Evolutionary conservation across 257 asterid species (phyloP).

Genomic region (Solanum arcanum): DNA sequence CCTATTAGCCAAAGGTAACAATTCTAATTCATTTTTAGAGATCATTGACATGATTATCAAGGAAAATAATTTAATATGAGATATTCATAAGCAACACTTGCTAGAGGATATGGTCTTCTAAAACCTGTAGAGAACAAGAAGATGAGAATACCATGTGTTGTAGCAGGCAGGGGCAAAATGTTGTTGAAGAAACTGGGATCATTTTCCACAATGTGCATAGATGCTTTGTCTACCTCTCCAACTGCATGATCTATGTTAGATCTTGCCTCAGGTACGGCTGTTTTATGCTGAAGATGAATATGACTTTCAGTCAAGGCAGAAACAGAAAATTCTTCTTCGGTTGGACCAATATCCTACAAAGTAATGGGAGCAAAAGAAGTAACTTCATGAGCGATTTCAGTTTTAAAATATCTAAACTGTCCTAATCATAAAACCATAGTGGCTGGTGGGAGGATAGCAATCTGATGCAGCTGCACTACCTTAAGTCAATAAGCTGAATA

Average conservation of each 20-base stretch:
- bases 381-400: background rate
- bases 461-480: background rate
- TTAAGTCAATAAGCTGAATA: background rate
- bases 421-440: background rate
- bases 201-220: slow-evolving; percentile 20
- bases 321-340: slow-evolving; percentile 24
- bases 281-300: slow-evolving; percentile 28
- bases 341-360: slow-evolving; percentile 42
- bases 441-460: background rate
- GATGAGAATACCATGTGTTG: slow-evolving; percentile 45
- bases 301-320: slow-evolving; percentile 31
- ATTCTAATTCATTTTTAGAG: background rate
- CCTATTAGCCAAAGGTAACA: background rate
- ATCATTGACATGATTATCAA: background rate
- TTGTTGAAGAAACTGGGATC: slow-evolving; percentile 27
- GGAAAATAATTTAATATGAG: background rate
- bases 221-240: slow-evolving; percentile 25
- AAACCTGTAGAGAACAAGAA: slow-evolving; percentile 13
- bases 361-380: slow-evolving; percentile 7
- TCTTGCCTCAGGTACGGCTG: slow-evolving; percentile 22
- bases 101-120: slow-evolving; percentile 4
- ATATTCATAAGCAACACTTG: slow-evolving; percentile 2
- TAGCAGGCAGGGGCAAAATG: slow-evolving; percentile 29
- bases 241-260: slow-evolving; percentile 22
- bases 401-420: background rate